Evolutionary conservation across 75 land plant species (phyloP), one percentile per base, ranked within the genome.

Genomic region (Cunninghamia lanceolata): DNA sequence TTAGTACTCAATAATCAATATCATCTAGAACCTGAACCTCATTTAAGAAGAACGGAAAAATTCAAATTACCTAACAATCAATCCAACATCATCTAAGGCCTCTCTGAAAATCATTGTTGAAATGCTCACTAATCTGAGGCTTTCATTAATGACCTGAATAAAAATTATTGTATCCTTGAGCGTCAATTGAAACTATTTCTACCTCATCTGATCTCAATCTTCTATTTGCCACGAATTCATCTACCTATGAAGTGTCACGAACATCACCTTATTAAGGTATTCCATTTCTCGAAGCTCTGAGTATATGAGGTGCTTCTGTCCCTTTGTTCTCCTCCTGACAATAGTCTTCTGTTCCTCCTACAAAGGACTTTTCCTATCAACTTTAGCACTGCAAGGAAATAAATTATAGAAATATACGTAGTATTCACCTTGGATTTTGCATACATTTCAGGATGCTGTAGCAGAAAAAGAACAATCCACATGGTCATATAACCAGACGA

Each of bases 291-390:
- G 84, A 45, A 87, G 28, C 85, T 96, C 94, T 56, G 91, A 87
- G 15, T 93, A 82, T 8, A 90, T 92, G 84, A 96, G 83, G 14
- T 88, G 90, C 53, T 89, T 89, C 39, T 92, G 89, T 7, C 13
- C 81, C 11, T 90, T 66, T n/a, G 91, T 86, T 80, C 89, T 89
- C 28, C 77, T 89, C 78, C 40, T 86, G 9, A 87, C 68, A 14
- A 94, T 92, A 32, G 86, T 86, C 87, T 91, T 93, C 84, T 93
- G 94, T 86, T 94, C 94, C 36, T 45, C 91, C 95, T 95, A 59
- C 35, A 82, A 47, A 68, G 21, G n/a, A 80, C 11, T 40, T 39
- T 14, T 34, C 30, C 13, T 75, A 50, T 83, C 30, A 19, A 30
- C 30, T 84, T 16, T 19, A 47, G 19, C 19, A 84, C 52, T 81